Evolutionary conservation across 768 basidiomycete genomes (phyloP).

Genomic region (Leccinum uliginosum): DNA sequence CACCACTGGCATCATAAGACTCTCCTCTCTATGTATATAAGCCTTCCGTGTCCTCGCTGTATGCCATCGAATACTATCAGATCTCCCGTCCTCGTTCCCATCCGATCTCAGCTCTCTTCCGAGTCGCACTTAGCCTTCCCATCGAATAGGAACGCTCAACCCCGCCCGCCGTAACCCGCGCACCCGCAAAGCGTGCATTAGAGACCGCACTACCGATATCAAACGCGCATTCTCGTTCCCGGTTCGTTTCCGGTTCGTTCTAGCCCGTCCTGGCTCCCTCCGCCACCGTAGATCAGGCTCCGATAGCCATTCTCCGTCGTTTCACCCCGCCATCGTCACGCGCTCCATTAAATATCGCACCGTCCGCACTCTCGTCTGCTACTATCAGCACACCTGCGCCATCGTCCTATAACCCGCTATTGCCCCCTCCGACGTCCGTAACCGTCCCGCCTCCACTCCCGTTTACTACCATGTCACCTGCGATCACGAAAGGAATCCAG

Average conservation of each 20-base stretch:
- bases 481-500: not conserved
- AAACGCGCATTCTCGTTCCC: not conserved
- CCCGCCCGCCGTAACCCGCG: no score
- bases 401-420: not conserved
- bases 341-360: not conserved
- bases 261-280: not conserved
- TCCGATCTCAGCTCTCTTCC: no score
- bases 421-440: not conserved
- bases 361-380: not conserved
- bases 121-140: no score
- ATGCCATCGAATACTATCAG: not conserved
- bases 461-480: not conserved
- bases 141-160: no score
- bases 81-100: not conserved
- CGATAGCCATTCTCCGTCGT: not conserved
- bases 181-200: no score
- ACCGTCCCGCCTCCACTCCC: not conserved
- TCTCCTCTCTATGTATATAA: not conserved
- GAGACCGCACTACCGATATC: no score
- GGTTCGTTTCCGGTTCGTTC: not conserved
- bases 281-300: no score
- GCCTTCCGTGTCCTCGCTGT: not conserved
- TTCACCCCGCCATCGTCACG: not conserved
- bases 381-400: not conserved
- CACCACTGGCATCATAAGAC: no score